Conservation (phyloP, 169 alveolate genomes). For the Cryptosporidium felis region DNA sequence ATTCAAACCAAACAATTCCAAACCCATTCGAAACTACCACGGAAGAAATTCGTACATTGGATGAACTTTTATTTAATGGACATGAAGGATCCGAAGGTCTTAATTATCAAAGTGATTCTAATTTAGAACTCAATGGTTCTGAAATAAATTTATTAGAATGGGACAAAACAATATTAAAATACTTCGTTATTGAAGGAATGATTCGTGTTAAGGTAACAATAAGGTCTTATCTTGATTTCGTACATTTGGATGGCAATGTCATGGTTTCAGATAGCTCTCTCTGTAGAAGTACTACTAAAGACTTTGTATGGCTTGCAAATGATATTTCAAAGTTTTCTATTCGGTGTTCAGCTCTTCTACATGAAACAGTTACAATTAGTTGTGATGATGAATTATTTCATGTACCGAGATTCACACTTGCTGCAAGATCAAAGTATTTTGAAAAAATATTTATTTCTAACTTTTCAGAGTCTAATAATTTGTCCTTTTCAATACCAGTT, state of each 20-base stretch:
- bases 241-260: conserved; percentile 16
- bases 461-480: conserved; percentile 14
- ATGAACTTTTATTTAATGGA: not conserved
- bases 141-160: not conserved
- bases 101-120: not conserved
- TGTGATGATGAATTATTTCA: conserved; percentile 35
- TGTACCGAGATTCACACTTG: conserved; percentile 53
- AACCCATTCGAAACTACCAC: not conserved
- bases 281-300: not conserved
- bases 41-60: not conserved
- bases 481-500: not conserved
- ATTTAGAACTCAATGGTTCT: not conserved
- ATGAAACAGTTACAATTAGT: conserved; percentile 43
- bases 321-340: conserved; percentile 41
- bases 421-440: conserved; percentile 53
- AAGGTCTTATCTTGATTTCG: conserved; percentile 3
- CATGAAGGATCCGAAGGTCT: not conserved
- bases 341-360: not conserved
- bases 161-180: conserved; percentile 30
- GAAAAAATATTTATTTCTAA: conserved; percentile 15
- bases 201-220: conserved; percentile 9
- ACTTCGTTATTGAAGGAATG: conserved; percentile 23
- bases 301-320: conserved; percentile 49
- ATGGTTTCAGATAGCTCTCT: not conserved
- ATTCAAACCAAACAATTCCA: not conserved